Evolutionary conservation across 202 grass and related monocot species (phyloP), one percentile per base, ranked within the genome.

Genomic region (Sporobolus alterniflorus): DNA sequence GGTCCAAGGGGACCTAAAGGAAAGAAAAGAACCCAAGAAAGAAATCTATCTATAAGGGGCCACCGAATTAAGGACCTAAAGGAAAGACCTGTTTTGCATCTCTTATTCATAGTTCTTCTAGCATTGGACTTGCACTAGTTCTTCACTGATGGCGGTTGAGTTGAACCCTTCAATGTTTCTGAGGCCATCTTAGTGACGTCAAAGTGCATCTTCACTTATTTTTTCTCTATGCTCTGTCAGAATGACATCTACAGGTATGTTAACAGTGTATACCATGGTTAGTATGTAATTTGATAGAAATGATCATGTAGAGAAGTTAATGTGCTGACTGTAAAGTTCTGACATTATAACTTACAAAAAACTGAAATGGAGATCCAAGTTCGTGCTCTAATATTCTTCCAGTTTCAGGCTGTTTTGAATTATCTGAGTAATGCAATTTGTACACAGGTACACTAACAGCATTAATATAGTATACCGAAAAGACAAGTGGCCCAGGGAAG

Each of bases 31-130:
- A n/a, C n/a, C n/a, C n/a, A n/a, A n/a, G n/a, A n/a, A n/a, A n/a
- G n/a, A n/a, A n/a, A n/a, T n/a, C n/a, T n/a, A n/a, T n/a, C n/a
- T n/a, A n/a, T n/a, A n/a, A n/a, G n/a, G n/a, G n/a, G n/a, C n/a
- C n/a, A n/a, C n/a, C n/a, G n/a, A n/a, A n/a, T n/a, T n/a, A n/a
- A n/a, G n/a, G n/a, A n/a, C n/a, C n/a, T n/a, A n/a, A n/a, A n/a
- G n/a, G n/a, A n/a, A n/a, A n/a, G n/a, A n/a, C n/a, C n/a, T 94
- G 83, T 84, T 96, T 90, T 55, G 91, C 93, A 70, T 94, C 93
- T 78, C 76, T 99, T 81, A 82, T 99, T 69, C 72, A 77, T 82
- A 82, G 83, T 21, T 69, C 77, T 75, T 99, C 85, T 84, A 72
- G 82, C 66, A 79, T 92, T 81, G 96, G 96, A 74, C 78, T 99